Conservation (phyloP, 306 rosid species). For the Cyamopsis tetragonoloba region DNA sequence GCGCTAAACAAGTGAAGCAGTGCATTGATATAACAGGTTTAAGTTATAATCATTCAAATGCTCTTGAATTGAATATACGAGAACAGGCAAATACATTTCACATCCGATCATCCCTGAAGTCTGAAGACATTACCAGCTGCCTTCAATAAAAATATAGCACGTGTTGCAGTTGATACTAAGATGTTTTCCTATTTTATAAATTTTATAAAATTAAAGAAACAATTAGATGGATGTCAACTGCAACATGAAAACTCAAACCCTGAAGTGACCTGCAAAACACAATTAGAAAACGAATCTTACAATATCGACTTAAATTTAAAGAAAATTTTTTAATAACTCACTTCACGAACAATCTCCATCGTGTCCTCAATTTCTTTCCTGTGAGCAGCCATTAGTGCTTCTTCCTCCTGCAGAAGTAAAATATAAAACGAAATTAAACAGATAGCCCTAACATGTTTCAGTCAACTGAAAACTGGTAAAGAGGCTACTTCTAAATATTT, state of each 20-base stretch:
- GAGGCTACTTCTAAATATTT: neutral
- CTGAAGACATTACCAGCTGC: neutral
- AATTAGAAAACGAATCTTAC: conserved; percentile 1
- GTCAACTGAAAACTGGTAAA: neutral
- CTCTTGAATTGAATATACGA: neutral
- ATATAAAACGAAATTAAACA: conserved; percentile 25
- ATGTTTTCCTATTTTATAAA: neutral
- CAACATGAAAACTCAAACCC: neutral
- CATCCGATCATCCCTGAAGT: neutral
- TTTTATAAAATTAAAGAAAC: neutral
- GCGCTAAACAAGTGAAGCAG: neutral
- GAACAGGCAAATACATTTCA: neutral
- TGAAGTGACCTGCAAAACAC: neutral
- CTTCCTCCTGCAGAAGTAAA: conserved; percentile 72
- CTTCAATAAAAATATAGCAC: too few species aligned
- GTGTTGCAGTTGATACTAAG: too few species aligned
- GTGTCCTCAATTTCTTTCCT: conserved; percentile 98
- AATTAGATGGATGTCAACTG: neutral
- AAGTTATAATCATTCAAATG: neutral
- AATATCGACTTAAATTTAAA: neutral
- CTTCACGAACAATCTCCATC: conserved; percentile 99
- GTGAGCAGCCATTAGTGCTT: conserved; percentile 90
- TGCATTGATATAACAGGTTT: neutral
- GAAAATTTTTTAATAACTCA: conserved; percentile 38
- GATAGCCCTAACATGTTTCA: conserved; percentile 9